phyloP scores from a whole-genome alignment of 2,329 filamentous ascomycete genomes.

The Pezicula rhizophila region DNA sequence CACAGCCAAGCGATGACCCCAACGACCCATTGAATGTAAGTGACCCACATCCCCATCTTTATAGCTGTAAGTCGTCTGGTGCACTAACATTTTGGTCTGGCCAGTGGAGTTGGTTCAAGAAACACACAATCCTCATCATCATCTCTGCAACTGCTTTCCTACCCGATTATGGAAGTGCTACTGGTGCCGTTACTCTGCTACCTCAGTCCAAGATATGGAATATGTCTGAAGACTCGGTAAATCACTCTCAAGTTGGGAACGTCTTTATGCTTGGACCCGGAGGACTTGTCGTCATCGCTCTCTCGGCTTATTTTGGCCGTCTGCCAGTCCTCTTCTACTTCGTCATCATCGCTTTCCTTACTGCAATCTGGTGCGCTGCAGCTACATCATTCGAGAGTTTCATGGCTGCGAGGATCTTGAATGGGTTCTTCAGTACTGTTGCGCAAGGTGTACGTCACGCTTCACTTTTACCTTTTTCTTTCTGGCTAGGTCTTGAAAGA shows the following conservation, averaged over 20 bases:
- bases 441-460: conserved; percentile 11
- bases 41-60: too few species aligned
- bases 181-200: conserved; percentile 4
- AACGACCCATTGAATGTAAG: conserved; percentile 28
- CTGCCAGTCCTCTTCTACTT: conserved; percentile 26
- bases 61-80: too few species aligned
- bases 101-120: conserved; percentile 17
- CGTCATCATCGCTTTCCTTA: conserved; percentile 5
- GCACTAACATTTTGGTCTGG: too few species aligned
- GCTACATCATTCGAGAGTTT: conserved; percentile 9
- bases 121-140: conserved; percentile 5
- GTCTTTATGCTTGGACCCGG: conserved; percentile 20
- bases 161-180: conserved; percentile 30
- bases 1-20: conserved; percentile 35
- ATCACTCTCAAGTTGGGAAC: conserved; percentile 34
- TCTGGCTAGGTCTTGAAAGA: too few species aligned
- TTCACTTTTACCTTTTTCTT: too few species aligned
- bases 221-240: conserved; percentile 31
- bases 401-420: conserved; percentile 9
- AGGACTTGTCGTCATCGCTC: conserved; percentile 3
- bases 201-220: conserved; percentile 29
- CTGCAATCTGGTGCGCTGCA: conserved; percentile 8
- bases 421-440: conserved; percentile 22
- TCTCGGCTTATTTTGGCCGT: conserved; percentile 8
- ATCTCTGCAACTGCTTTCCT: conserved; percentile 13